phyloP scores from a whole-genome alignment of 345 rosid species.

The Kandelia obovata region DNA sequence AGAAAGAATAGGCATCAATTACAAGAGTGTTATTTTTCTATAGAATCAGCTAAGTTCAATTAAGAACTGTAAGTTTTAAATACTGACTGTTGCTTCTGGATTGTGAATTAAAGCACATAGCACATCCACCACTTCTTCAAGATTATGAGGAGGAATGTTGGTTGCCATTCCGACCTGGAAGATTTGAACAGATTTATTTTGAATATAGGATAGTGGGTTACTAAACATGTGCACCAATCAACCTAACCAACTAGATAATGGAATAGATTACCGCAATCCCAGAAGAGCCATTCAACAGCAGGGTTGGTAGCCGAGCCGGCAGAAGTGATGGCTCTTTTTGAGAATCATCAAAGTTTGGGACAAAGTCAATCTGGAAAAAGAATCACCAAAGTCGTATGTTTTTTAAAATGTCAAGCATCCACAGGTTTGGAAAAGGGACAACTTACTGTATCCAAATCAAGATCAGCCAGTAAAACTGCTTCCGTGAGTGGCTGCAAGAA shows the following conservation, averaged over 20 bases:
- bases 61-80: neutral
- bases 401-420: neutral
- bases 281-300: conserved; percentile 88
- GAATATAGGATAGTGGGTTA: conserved; percentile 3
- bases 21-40: neutral
- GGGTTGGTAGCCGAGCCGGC: conserved; percentile 89
- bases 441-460: conserved; percentile 76
- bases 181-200: conserved; percentile 8
- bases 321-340: conserved; percentile 86
- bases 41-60: conserved; percentile 2
- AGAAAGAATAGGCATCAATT: neutral
- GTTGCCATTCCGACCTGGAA: conserved; percentile 98
- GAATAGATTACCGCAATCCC: conserved; percentile 75
- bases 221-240: neutral
- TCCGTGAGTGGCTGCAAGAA: conserved; percentile 72
- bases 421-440: neutral
- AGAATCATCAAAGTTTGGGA: conserved; percentile 86
- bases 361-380: conserved; percentile 75
- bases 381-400: neutral
- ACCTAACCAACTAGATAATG: neutral
- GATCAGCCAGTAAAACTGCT: conserved; percentile 76
- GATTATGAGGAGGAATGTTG: conserved; percentile 96
- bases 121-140: conserved; percentile 93
- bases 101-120: conserved; percentile 84
- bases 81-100: conserved; percentile 83